A percentile compares a stretch with the other conserved stretches of the same genome.
These are phyloP conservation scores for Botrytis tulipae DNA, from an alignment of 2,329 filamentous ascomycete species.

Conservation along the genomic window DNA sequence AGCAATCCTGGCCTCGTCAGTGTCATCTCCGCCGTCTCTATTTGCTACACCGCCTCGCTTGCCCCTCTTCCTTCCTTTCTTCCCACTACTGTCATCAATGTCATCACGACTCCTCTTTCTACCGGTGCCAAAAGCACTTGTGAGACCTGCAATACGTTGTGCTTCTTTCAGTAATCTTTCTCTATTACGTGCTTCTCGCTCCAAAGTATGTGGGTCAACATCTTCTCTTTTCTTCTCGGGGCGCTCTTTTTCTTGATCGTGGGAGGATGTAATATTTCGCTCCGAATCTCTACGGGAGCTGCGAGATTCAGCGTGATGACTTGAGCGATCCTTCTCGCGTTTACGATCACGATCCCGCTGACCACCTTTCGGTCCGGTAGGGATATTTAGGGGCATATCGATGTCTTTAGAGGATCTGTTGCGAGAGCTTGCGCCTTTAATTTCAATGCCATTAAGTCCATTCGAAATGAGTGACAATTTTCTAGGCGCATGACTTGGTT, in stretches of 20 bases:
- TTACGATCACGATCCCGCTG: conserved; percentile 28
- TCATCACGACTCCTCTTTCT: conserved; percentile 49
- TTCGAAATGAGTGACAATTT: conserved; percentile 29
- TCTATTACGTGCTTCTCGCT: conserved; percentile 64
- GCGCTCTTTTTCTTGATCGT: conserved; percentile 20
- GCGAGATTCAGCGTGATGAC: conserved; percentile 27
- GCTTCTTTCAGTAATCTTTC: conserved; percentile 68
- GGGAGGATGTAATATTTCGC: conserved; percentile 17
- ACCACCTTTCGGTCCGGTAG: conserved; percentile 32
- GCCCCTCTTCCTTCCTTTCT: conserved; percentile 48
- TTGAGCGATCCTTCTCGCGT: conserved; percentile 34
- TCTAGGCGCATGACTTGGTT: conserved; percentile 23
- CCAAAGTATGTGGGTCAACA: conserved; percentile 55
- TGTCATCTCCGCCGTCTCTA: conserved; percentile 32
- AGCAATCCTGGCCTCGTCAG: conserved; percentile 38
- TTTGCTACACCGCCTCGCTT: conserved; percentile 29
- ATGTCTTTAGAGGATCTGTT: conserved; percentile 32
- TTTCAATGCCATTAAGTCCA: conserved; percentile 34
- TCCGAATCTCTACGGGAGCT: conserved; percentile 44
- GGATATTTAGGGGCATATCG: conserved; percentile 34
- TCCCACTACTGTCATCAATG: conserved; percentile 42
- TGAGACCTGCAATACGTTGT: conserved; percentile 59
- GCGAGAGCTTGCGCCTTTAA: conserved; percentile 36
- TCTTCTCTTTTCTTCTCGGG: conserved; percentile 25
- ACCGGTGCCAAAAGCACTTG: conserved; percentile 38